Conservation (phyloP, 1,284 basidiomycete genomes). For the Puccinia coronata region DNA sequence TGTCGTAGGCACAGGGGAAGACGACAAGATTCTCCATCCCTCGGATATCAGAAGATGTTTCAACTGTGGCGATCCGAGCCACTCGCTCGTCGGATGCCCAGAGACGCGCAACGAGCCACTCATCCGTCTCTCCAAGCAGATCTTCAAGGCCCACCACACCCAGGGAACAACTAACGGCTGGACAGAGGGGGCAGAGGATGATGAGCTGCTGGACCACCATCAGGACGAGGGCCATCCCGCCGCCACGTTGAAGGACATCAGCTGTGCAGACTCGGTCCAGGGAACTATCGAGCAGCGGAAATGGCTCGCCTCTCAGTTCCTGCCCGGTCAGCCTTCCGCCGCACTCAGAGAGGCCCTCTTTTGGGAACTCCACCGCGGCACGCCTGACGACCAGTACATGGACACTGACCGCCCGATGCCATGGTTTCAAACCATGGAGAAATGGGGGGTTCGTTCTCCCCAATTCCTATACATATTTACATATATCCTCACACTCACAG, state of each 20-base stretch:
- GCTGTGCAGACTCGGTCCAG: background rate
- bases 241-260: background rate
- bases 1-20: background rate
- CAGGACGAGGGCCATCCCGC: background rate
- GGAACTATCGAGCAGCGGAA: background rate
- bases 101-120: constrained; percentile 6
- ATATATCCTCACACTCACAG: too few species aligned
- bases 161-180: background rate
- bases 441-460: constrained; percentile 34
- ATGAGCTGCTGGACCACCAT: background rate
- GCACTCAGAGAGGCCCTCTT: constrained; percentile 30
- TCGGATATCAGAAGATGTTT: constrained; percentile 18
- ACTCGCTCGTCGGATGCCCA: constrained; percentile 19
- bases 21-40: constrained; percentile 24
- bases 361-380: constrained; percentile 8
- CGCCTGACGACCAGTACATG: constrained; percentile 9
- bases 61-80: constrained; percentile 34
- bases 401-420: constrained; percentile 37
- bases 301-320: constrained; percentile 7
- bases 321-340: background rate
- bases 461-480: background rate
- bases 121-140: constrained; percentile 27
- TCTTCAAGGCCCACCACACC: constrained; percentile 26
- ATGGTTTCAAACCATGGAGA: constrained; percentile 38
- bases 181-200: background rate